Evolutionary conservation across 768 basidiomycete species (phyloP), one percentile per base, ranked within the genome.

Genomic region (Boletus eberwhitei): DNA sequence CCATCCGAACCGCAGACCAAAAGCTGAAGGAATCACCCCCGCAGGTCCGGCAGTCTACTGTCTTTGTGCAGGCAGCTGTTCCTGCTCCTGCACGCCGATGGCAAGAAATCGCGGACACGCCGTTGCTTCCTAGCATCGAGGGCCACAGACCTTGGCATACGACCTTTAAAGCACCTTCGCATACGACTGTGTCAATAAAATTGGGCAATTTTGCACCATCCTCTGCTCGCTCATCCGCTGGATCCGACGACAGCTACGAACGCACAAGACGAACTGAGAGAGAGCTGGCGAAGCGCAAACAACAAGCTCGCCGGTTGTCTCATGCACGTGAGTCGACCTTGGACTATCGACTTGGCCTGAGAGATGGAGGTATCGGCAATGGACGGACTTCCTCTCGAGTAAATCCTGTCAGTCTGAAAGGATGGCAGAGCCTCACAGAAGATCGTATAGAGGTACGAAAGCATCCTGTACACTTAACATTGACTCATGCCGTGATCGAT

Each of bases 391-490:
- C 52, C 29, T 66, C 66, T 26, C 73, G 74, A 44, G 64, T 75
- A 13, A 87, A 84, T 53, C 85, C 90, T 14, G 77, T 80, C 19
- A 81, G 74, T 40, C 56, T 91, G 62, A 87, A 84, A 66, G 90
- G 90, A 0, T 92, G 90, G 88, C 77, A 79, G 14, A 80, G 78
- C 52, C 72, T 93, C 48, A 79, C 88, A 13, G 90, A 94, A 63
- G 90, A 91, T 60, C 78, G 79, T 51, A 91, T 93, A 64, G 86
- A 93, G 79, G 90, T 86, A 55, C 13, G 40, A 37, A 73, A 47
- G 19, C n/a, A 19, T 42, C 52, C 32, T 44, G 14, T 19, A n/a
- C 39, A 21, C 12, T 46, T 19, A 4, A 35, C 17, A 4, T 31
- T 6, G 16, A 40, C 37, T 59, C 24, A 41, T 51, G 40, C 35